Conservation (phyloP, 495 filamentous ascomycete species). For the Annulohypoxylon moriforme region DNA sequence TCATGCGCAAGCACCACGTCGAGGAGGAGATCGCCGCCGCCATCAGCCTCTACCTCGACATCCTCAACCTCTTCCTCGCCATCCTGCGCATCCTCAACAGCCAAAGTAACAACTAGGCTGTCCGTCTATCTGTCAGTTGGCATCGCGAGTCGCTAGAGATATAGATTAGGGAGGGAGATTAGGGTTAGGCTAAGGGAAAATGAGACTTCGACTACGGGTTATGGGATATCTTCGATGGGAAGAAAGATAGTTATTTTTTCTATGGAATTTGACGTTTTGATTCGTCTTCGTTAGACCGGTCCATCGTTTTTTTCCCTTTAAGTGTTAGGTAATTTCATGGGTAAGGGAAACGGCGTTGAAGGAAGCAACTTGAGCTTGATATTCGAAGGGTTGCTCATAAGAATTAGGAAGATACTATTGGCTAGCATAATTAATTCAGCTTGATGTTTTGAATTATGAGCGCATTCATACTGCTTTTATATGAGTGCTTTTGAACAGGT, state of each 20-base stretch:
- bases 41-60: slow-evolving; percentile 94
- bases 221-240: not conserved
- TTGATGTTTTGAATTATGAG: not conserved
- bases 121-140: not conserved
- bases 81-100: slow-evolving; percentile 92
- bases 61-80: slow-evolving; percentile 95
- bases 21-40: slow-evolving; percentile 99
- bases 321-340: slow-evolving; percentile 50
- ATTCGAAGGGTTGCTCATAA: not conserved
- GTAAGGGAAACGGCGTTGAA: slow-evolving; percentile 31
- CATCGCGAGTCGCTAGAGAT: not conserved
- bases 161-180: not conserved
- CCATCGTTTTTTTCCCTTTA: slow-evolving; percentile 46
- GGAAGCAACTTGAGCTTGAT: slow-evolving; percentile 12
- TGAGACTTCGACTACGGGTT: not conserved
- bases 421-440: slow-evolving; percentile 4
- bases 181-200: not conserved
- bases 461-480: not conserved
- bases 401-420: not conserved
- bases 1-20: slow-evolving; percentile 94
- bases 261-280: not conserved
- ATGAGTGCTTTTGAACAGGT: not conserved
- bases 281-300: not conserved
- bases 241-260: not conserved
- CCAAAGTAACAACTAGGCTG: slow-evolving; percentile 80